Evolutionary conservation across 441 rosid species (phyloP), one percentile per base, ranked within the genome.

Genomic region (Euphorbia celastroides): DNA sequence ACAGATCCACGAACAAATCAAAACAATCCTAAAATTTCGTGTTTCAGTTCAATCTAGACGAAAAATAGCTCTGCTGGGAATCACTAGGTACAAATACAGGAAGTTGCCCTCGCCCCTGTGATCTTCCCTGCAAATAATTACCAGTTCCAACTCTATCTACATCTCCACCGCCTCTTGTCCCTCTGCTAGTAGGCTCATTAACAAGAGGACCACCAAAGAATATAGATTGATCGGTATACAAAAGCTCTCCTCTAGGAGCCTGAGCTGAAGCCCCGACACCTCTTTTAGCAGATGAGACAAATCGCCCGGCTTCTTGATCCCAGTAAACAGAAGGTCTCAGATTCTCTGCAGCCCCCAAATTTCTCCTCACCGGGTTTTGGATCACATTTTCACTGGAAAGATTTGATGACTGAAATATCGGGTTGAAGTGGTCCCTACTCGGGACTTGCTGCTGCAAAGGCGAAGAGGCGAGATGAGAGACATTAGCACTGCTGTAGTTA

Each of bases 291-390:
- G n/a, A n/a, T n/a, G 94, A 84, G 30, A 88, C 88, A 14, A 88
- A 93, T 57, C 93, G 83, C 60, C 93, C 94, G 0, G 96, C 97
- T 78, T 88, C 93, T 58, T 79, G 92, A 80, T 93, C 95, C 98
- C 98, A 90, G 60, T 83, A 79, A 5, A 93, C 94, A 16, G 92
- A 81, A 57, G 78, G 75, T 69, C 82, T 81, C n/a, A 67, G 32
- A 70, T 66, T 81, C 72, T 80, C 86, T 31, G 68, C 54, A 16
- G 58, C 71, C 27, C 75, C 79, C 2, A 13, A 13, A 57, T 74
- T 72, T 62, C 71, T 79, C 71, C 83, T 65, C 23, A 28, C 8
- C 14, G 80, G 78, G 72, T n/a, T n/a, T n/a, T n/a, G n/a, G n/a
- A n/a, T n/a, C n/a, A 25, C 72, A 66, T 74, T 69, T 57, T 52